Evolutionary conservation across 1,284 basidiomycete genomes (phyloP), one percentile per base, ranked within the genome.

Genomic region (Marasmius tenuissimus): DNA sequence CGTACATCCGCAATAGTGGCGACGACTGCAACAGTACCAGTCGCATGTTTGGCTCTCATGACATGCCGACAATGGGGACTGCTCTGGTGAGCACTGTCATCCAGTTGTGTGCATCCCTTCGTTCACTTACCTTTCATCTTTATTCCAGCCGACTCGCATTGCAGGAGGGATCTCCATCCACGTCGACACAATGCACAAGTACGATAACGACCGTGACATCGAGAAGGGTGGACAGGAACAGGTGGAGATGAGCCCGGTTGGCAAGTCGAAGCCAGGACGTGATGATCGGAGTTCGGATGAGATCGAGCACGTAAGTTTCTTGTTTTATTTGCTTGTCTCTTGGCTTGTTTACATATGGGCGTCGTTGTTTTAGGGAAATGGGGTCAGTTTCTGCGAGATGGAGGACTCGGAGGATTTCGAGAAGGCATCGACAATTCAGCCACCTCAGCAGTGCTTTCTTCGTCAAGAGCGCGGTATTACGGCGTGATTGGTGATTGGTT

Each of bases 1-100:
- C 71, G 51, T 65, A 68, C 52, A 71, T 81, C 51, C 74, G 75
- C 4, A 66, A 69, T 6, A 57, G 55, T n/a, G 67, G 67, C 40
- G 70, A 73, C 57, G 72, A 71, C 40, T 18, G 18, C 10, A 65
- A 68, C 49, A 71, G 70, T 63, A 68, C 66, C 47, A 56, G n/a
- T 35, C 35, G 51, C 37, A 33, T 56, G 16, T 10, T 53, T 27
- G 49, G 38, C 1, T 16, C 39, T 27, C 47, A 16, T 0, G 33
- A 52, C 22, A 33, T 49, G 40, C 48, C 47, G 12, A 49, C 35
- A 8, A 58, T 56, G 45, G 45, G 51, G n/a, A 22, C 33, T 22
- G 38, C 56, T 4, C 45, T 56, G 14, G 9, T 20, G 5, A 48
- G 39, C 14, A 35, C 45, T 18, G 27, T 52, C 20, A 49, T 55